Evolutionary conservation across 208 protist species (phyloP).

Genomic region (Leishmania tarentolae): DNA sequence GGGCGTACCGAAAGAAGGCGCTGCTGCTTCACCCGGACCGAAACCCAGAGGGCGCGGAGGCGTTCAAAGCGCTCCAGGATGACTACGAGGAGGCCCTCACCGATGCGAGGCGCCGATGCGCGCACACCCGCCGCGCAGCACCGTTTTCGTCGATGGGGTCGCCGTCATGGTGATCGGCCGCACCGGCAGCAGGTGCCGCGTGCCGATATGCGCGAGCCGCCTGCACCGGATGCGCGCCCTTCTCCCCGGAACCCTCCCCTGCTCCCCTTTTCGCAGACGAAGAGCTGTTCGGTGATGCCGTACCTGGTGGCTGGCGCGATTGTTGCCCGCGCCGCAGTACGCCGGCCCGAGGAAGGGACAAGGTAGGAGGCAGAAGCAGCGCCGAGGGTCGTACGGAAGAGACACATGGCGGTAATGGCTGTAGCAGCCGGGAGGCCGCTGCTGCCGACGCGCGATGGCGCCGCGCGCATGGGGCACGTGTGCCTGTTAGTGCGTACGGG

Average conservation of each 20-base stretch:
- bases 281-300: constrained; percentile 58
- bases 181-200: constrained; percentile 24
- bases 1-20: constrained; percentile 92
- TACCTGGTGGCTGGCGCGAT: constrained; percentile 45
- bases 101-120: constrained; percentile 42
- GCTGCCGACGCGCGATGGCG: constrained; percentile 52
- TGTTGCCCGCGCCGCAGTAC: constrained; percentile 17
- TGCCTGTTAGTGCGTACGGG: constrained; percentile 73
- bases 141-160: not conserved
- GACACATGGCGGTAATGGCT: not conserved
- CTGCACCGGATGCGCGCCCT: not conserved
- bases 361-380: not conserved
- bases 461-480: constrained; percentile 58
- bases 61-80: constrained; percentile 84
- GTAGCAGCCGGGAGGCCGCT: not conserved
- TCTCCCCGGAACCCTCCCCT: constrained; percentile 4
- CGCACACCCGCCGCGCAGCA: constrained; percentile 5
- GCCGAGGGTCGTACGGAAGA: not conserved
- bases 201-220: constrained; percentile 33
- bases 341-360: not conserved
- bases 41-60: constrained; percentile 81
- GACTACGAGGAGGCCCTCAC: constrained; percentile 96
- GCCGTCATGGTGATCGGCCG: not conserved
- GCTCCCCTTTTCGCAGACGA: constrained; percentile 52
- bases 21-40: constrained; percentile 94